Conservation (phyloP, 371 early-diverging fungal genomes). For the Umbelopsis sp. region DNA sequence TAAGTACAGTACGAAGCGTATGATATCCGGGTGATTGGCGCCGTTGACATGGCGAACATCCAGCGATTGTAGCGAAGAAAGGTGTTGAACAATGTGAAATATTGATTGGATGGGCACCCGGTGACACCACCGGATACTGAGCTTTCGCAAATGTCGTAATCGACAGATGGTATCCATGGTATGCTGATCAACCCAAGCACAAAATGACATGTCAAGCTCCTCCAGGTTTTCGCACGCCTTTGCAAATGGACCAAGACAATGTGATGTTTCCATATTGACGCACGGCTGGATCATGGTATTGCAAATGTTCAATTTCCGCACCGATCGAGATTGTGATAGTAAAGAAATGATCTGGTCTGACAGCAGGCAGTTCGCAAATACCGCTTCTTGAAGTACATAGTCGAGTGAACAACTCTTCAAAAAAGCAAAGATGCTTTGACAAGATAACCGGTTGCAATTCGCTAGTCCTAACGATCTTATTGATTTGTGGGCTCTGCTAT, state of each 20-base stretch:
- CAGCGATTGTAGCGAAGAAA: neutral
- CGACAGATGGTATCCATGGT: constrained; percentile 3
- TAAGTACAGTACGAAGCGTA: neutral
- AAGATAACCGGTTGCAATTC: neutral
- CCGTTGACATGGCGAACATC: constrained; percentile 12
- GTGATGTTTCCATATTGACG: neutral
- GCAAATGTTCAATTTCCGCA: constrained; percentile 1
- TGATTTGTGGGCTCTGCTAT: constrained; percentile 1
- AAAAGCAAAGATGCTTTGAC: neutral
- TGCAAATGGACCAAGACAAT: constrained; percentile 5
- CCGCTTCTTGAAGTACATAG: neutral
- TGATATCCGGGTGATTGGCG: neutral
- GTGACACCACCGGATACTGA: constrained; percentile 12
- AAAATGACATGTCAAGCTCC: constrained; percentile 6
- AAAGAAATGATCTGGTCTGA: neutral
- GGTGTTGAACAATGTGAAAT: constrained; percentile 7
- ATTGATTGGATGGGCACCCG: constrained; percentile 3
- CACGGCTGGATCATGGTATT: constrained; percentile 13
- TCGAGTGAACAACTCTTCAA: neutral
- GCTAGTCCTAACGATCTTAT: neutral
- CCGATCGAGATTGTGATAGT: neutral
- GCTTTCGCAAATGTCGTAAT: neutral
- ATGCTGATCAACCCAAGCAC: constrained; percentile 7
- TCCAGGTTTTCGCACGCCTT: constrained; percentile 1
- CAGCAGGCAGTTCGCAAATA: neutral